Evolutionary conservation across 495 filamentous ascomycete species (phyloP), one percentile per base, ranked within the genome.

Genomic region (Talaromyces borbonicus): DNA sequence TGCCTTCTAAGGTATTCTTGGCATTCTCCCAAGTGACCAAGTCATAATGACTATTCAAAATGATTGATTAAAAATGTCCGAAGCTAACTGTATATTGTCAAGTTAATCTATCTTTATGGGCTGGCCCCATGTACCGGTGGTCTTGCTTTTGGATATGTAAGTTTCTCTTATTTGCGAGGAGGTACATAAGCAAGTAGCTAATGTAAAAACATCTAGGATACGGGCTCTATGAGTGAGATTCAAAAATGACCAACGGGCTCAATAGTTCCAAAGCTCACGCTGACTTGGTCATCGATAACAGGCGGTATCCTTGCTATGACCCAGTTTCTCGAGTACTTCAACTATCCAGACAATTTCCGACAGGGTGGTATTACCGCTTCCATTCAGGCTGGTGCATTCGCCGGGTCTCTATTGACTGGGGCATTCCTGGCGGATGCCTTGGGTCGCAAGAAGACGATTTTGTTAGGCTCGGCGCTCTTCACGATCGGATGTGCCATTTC

Each of bases 111-210:
- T 43, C 36, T 62, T 15, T 62, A 62, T 32, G 59, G 59, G 42
- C 49, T 62, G 31, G 59, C 59, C 37, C 59, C 59, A 20, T 59
- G 56, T 35, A 53, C 52, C 0, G 56, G 59, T n/a, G 59, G 59
- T 11, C 39, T 59, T 4, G 59, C 57, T 6, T 62, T 59, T 44
- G 59, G 59, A 15, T 62, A 62, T 52, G 59, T 59, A 45, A 43
- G 54, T 45, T 23, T 35, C 31, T 2, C 7, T 15, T 4, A 7
- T 3, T n/a, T n/a, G n/a, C n/a, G n/a, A n/a, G n/a, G n/a, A n/a
- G n/a, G n/a, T n/a, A 9, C 9, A 3, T 22, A 5, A 25, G 2
- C 22, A 39, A 4, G 29, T 3, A 7, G 8, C 8, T 19, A 33
- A 25, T 39, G 20, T 23, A 20, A 22, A 16, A 35, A 23, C 26